Base-by-base conservation (phyloP, 257 asterid genomes). In the Voacanga thouarsii region DNA sequence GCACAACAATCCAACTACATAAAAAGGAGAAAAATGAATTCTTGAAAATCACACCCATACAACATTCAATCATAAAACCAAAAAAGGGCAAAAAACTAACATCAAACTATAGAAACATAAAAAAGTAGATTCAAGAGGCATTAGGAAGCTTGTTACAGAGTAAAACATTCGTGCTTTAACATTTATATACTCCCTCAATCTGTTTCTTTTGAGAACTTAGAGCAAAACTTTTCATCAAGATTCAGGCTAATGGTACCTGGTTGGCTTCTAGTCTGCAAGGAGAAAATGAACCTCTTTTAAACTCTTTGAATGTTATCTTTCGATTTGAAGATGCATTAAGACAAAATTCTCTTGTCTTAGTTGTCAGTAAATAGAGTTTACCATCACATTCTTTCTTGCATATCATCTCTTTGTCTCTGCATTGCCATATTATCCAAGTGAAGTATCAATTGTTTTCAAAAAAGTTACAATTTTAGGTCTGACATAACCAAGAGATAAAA, bases 321-420 rank as follows among this genome's bases (percentile, higher is more conserved):
- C 73, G 84, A 83, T 83, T 81, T 60, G 90, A 77, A 80, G 98
- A 88, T 61, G 95, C 97, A 75, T 89, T 85, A 49, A 96, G 89
- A 84, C 99, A 96, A 75, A 82, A 70, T 28, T 83, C 92, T 0
- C 78, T 83, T 71, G 51, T 86, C 80, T 84, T 82, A 16, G 86
- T 84, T 79, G 86, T 88, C 71, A 83, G 60, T 78, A 93, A 86
- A 79, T 88, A 96, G 77, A 85, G 80, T 80, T 85, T 88, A 61
- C 85, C 89, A 23, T 81, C 80, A 80, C 80, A 74, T 33, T 51
- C 77, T 24, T 60, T 73, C 41, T 73, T 73, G 75, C 82, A 43
- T 23, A 75, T 41, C 89, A 47, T 39, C 24, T 82, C 84, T 65
- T 86, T 89, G 66, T 82, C 90, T 76, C 99, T 94, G 86, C 83